Conservation (phyloP, 208 protist species). For the Leishmania martiniquensis region DNA sequence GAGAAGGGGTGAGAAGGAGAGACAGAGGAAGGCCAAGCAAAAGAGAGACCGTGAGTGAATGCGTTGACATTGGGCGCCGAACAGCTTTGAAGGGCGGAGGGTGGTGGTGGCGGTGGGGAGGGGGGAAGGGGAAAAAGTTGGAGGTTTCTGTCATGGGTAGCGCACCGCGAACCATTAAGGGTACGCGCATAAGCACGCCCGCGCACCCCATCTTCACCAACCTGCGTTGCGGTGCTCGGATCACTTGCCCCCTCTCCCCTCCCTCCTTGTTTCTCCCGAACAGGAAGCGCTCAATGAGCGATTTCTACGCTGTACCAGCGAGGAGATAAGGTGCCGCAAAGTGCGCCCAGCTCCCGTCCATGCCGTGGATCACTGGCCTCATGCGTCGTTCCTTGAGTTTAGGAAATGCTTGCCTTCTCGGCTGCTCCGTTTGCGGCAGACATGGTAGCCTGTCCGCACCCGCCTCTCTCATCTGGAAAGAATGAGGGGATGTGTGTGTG, state of each 20-base stretch:
- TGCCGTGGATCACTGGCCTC: neutral
- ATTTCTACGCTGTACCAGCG: neutral
- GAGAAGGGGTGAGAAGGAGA: neutral
- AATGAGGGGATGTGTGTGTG: neutral
- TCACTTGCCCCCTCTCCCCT: neutral
- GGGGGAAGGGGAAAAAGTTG: neutral
- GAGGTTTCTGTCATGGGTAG: neutral
- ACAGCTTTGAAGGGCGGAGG: neutral
- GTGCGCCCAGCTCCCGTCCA: neutral
- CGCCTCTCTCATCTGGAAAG: neutral
- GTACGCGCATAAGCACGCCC: neutral
- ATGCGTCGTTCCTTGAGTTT: neutral
- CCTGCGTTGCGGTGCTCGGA: neutral
- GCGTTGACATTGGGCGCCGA: neutral
- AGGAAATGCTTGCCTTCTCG: neutral
- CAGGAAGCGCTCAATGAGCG: neutral
- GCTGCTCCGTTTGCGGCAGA: neutral
- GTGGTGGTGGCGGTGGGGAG: neutral
- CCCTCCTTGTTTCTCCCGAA: neutral
- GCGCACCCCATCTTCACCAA: neutral
- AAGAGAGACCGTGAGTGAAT: neutral
- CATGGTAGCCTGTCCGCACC: neutral
- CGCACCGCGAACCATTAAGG: neutral
- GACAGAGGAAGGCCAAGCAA: neutral
- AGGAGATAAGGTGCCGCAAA: too few species aligned